These are phyloP conservation scores for Alternaria sp. DNA, from an alignment of 2,329 filamentous ascomycete species.

Conservation along the genomic window DNA sequence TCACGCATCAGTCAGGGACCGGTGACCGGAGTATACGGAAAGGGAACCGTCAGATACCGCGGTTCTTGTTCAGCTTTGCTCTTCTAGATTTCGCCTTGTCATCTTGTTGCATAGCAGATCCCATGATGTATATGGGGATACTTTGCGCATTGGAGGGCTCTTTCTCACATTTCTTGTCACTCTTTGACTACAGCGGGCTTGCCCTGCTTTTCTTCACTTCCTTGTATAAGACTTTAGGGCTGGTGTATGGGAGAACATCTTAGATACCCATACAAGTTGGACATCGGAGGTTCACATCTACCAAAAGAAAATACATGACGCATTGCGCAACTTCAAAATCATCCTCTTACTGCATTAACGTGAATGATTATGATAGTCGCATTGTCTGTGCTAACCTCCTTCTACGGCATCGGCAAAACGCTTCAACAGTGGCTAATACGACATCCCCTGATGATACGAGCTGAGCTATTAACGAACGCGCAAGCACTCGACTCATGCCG, in stretches of 20 bases:
- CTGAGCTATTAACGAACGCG: neutral
- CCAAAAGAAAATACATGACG: slow-evolving; percentile 16
- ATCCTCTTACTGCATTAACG: neutral
- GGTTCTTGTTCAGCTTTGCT: slow-evolving; percentile 17
- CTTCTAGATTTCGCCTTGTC: slow-evolving; percentile 12
- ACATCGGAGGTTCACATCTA: slow-evolving; percentile 18
- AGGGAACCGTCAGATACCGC: slow-evolving; percentile 6
- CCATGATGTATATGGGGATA: slow-evolving; percentile 32
- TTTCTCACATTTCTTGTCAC: slow-evolving; percentile 36
- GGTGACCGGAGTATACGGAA: slow-evolving; percentile 28
- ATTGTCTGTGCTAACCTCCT: neutral
- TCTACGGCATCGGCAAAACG: neutral
- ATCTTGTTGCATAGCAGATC: slow-evolving; percentile 10
- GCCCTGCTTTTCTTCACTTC: slow-evolving; percentile 18
- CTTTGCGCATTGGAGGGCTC: slow-evolving; percentile 2
- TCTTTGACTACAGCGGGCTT: slow-evolving; percentile 23
- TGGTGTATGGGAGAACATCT: slow-evolving; percentile 18
- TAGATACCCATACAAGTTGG: slow-evolving; percentile 25
- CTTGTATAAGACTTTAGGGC: slow-evolving; percentile 37
- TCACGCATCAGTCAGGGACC: slow-evolving; percentile 34
- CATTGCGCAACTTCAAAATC: slow-evolving; percentile 7
- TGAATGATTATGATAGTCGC: neutral
- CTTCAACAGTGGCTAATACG: neutral
- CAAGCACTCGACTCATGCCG: slow-evolving; percentile 1
- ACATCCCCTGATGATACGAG: neutral